These are phyloP conservation scores for Phlegmacium glaucopus DNA, from an alignment of 768 basidiomycete species.

Conservation along the genomic window DNA sequence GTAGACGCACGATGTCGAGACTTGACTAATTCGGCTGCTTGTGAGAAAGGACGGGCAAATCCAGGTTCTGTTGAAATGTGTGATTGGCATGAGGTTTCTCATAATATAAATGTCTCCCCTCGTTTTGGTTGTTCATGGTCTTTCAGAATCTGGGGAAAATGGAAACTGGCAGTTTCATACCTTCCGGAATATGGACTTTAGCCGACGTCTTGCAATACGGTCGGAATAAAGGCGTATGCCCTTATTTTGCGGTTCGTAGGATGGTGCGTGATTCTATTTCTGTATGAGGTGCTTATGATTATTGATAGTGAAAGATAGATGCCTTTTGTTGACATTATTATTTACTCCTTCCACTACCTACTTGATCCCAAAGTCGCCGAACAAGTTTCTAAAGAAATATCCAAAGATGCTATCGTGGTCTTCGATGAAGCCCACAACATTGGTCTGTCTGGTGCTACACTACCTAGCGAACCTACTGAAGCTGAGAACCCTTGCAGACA, in stretches of 20 bases:
- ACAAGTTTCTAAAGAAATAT: constrained; percentile 96
- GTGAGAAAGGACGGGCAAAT: constrained; percentile 79
- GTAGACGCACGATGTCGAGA: constrained; percentile 98
- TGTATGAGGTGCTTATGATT: background rate
- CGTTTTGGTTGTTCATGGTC: constrained; percentile 5
- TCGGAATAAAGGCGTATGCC: constrained; percentile 81
- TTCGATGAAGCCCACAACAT: constrained; percentile 99
- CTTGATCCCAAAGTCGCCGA: constrained; percentile 99
- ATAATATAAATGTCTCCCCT: background rate
- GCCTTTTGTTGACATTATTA: constrained; percentile 93
- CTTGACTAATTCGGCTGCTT: constrained; percentile 79
- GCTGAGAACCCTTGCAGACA: constrained; percentile 60
- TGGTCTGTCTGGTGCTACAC: constrained; percentile 44
- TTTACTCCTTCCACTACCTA: constrained; percentile 98
- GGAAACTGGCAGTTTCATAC: constrained; percentile 79
- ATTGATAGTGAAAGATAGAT: constrained; percentile 50
- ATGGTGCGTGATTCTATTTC: constrained; percentile 59
- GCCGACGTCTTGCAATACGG: constrained; percentile 91
- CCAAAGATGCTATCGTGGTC: constrained; percentile 97
- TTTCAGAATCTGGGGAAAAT: constrained; percentile 79
- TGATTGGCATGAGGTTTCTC: constrained; percentile 88
- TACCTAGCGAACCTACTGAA: background rate
- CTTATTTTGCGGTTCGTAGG: constrained; percentile 92
- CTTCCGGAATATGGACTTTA: constrained; percentile 89
- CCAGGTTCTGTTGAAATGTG: constrained; percentile 92